Evolutionary conservation across 2,329 filamentous ascomycete genomes (phyloP), one percentile per base, ranked within the genome.

Genomic region (Neonectria ditissima): DNA sequence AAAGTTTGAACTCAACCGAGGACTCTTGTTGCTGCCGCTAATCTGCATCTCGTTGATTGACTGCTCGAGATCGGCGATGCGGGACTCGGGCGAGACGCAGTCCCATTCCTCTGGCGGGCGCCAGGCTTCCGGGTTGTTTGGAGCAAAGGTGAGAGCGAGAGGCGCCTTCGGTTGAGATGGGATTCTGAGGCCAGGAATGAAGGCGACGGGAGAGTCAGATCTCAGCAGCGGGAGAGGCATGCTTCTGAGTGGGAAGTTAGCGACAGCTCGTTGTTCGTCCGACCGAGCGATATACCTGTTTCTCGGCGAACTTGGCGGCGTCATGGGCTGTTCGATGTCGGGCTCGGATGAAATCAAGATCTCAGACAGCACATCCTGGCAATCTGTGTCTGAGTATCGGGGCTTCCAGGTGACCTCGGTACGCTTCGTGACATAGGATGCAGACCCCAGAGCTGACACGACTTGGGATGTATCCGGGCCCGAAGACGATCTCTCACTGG

Each of bases 31-130:
- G 5, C 26, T 22, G 0, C 55, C 32, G 1, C 44, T 30, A 2
- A 52, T 50, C 3, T 48, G 48, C 9, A 57, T 60, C 6, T 65
- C 58, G 2, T 34, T 39, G 13, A 48, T 44, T 7, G 59, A 34
- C 1, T 45, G 39, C 2, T 61, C 63, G 0, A 34, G 26, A 2
- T 20, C 44, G 4, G 28, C 8, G 5, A 37, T 32, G 4, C 32
- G 22, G 1, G 53, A 34, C 24, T 68, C 56, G 16, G 20, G 18
- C 2, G 54, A 26, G 64, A 72, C 45, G 28, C 77, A 79, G 18
- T 79, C 75, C 82, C 82, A 85, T 9, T 80, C 79, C 32, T 80
- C 75, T 0, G 81, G 81, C 0, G 82, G 77, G 41, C 78, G 82
- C 82, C 83, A 84, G n/a, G 77, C 73, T 16, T 83, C 80, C 0